phyloP scores from a whole-genome alignment of 768 basidiomycete genomes.

The Hygrocybe coccinea region DNA sequence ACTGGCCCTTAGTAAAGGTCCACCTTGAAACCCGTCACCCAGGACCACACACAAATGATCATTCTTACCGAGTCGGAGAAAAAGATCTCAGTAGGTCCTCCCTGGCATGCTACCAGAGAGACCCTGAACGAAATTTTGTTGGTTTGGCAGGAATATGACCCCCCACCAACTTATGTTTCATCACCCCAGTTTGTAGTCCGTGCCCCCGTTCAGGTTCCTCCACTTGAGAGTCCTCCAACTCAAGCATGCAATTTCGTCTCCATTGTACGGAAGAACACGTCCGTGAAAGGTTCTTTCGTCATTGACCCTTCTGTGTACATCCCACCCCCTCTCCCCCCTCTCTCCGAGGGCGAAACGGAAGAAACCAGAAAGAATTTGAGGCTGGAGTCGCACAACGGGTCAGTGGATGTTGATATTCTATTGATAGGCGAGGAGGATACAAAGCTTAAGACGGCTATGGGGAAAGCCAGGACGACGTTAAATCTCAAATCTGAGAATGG shows the following conservation, averaged over 20 bases:
- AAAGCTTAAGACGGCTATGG: background rate
- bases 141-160: background rate
- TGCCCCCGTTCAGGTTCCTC: background rate
- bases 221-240: background rate
- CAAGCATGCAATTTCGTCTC: conserved; percentile 33
- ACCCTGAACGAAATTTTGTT: background rate
- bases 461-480: conserved; percentile 13
- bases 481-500: conserved; percentile 27
- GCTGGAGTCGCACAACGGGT: conserved; percentile 30
- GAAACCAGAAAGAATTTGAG: conserved; percentile 36
- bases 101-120: background rate
- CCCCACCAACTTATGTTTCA: background rate
- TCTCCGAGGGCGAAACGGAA: conserved; percentile 32
- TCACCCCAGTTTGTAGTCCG: background rate
- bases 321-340: conserved; percentile 36
- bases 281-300: conserved; percentile 36
- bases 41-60: background rate
- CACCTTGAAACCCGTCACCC: background rate
- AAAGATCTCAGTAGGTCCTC: background rate
- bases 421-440: conserved; percentile 19
- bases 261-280: conserved; percentile 25
- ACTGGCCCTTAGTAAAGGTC: too few relatives aligned
- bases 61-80: background rate
- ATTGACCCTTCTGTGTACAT: conserved; percentile 41
- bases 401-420: conserved; percentile 38